Evolutionary conservation across 2,329 filamentous ascomycete species (phyloP).

Genomic region (Pleomassaria siparia): DNA sequence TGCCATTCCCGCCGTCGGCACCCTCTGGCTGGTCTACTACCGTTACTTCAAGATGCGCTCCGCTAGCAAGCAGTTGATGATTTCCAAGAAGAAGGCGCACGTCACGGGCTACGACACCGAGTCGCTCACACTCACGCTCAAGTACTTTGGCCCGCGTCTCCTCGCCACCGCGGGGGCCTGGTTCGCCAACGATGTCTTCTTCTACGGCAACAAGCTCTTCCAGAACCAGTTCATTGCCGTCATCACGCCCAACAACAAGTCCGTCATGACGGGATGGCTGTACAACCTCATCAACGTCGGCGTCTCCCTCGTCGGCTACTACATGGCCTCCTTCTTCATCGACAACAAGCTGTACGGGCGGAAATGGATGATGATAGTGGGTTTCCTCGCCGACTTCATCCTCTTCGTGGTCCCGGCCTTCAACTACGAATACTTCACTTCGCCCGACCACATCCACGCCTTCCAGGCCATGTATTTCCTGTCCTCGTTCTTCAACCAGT

Average conservation of each 20-base stretch:
- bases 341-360: conserved; percentile 97
- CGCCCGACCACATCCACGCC: conserved; percentile 68
- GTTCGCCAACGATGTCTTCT: conserved; percentile 98
- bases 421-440: conserved; percentile 81
- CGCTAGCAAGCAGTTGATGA: conserved; percentile 77
- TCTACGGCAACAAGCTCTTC: conserved; percentile 99
- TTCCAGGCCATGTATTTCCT: conserved; percentile 99
- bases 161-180: conserved; percentile 84
- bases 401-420: conserved; percentile 92
- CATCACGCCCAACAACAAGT: conserved; percentile 68
- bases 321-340: conserved; percentile 82
- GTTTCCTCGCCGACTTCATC: conserved; percentile 90
- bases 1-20: conserved; percentile 85
- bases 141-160: conserved; percentile 82
- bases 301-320: conserved; percentile 86
- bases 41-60: conserved; percentile 92
- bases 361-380: conserved; percentile 94
- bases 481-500: conserved; percentile 98
- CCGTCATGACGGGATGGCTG: conserved; percentile 83
- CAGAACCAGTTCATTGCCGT: conserved; percentile 86
- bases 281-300: conserved; percentile 92
- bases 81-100: conserved; percentile 80
- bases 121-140: conserved; percentile 76
- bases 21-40: conserved; percentile 94
- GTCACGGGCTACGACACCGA: conserved; percentile 92